Evolutionary conservation across 2,329 filamentous ascomycete species (phyloP).

Genomic region (Raffaelea arxii): DNA sequence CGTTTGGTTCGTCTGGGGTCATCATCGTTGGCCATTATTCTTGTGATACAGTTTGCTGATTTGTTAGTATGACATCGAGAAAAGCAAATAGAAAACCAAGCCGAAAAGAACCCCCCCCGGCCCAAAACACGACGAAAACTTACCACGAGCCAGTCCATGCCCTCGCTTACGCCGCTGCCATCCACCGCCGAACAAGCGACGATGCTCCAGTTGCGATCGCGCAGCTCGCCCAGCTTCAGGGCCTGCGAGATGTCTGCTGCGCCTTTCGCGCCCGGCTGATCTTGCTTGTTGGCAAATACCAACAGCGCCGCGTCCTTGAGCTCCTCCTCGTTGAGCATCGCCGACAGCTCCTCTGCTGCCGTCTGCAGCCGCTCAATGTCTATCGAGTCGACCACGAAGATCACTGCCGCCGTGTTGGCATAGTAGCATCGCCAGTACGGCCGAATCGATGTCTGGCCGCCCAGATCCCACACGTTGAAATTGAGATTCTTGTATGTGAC

Average conservation of each 20-base stretch:
- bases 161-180: conserved; percentile 86
- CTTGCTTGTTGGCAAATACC: conserved; percentile 98
- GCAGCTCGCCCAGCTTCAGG: conserved; percentile 76
- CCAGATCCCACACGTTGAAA: conserved; percentile 98
- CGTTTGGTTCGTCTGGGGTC: too few relatives aligned
- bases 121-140: conserved; percentile 21
- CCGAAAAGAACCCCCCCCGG: neutral
- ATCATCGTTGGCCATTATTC: conserved; percentile 22
- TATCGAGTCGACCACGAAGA: conserved; percentile 97
- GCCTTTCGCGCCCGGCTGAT: conserved; percentile 92
- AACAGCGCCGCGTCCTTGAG: conserved; percentile 83
- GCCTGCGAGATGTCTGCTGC: conserved; percentile 96
- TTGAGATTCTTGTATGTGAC: conserved; percentile 98
- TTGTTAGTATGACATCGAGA: conserved; percentile 8
- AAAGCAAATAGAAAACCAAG: neutral
- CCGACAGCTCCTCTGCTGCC: conserved; percentile 81
- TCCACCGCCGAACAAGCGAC: conserved; percentile 96
- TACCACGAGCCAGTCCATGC: conserved; percentile 98
- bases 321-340: conserved; percentile 97
- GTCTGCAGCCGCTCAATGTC: conserved; percentile 93
- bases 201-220: conserved; percentile 98
- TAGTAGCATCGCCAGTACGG: conserved; percentile 99
- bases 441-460: conserved; percentile 95
- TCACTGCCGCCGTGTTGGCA: conserved; percentile 93
- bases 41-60: conserved; percentile 31